phyloP scores from a whole-genome alignment of 2,329 filamentous ascomycete genomes.

The Chaetomium sp. region DNA sequence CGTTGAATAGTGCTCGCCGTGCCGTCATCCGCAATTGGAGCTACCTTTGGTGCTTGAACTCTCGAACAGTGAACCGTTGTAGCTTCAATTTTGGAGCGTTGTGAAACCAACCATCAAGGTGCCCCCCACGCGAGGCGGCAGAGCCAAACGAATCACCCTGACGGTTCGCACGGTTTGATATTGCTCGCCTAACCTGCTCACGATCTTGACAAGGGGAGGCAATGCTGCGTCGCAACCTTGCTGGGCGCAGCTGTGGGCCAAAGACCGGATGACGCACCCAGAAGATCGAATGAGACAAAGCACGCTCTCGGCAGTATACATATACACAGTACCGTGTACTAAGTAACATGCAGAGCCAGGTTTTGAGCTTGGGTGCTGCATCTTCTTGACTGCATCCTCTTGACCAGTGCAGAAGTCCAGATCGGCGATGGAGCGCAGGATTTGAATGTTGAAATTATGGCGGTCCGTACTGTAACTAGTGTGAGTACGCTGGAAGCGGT shows the following conservation, averaged over 20 bases:
- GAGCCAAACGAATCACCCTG: slow-evolving; percentile 20
- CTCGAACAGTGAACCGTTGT: background rate
- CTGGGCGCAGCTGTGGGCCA: slow-evolving; percentile 11
- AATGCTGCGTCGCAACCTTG: slow-evolving; percentile 18
- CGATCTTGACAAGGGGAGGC: slow-evolving; percentile 10
- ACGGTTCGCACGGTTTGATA: slow-evolving; percentile 27
- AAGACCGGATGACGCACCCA: slow-evolving; percentile 17
- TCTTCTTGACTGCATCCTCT: background rate
- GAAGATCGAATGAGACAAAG: slow-evolving; percentile 1
- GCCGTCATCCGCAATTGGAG: background rate
- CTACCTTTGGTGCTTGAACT: background rate
- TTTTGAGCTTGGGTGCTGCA: background rate
- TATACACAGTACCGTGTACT: no score
- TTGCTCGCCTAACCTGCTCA: slow-evolving; percentile 16
- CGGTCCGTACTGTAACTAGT: no score
- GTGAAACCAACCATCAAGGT: slow-evolving; percentile 4
- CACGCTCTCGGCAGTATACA: background rate
- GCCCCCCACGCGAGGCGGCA: slow-evolving; percentile 27
- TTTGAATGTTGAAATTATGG: background rate
- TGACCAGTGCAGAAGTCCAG: background rate
- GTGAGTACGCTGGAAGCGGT: background rate
- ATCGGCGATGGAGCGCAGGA: background rate
- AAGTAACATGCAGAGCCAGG: background rate
- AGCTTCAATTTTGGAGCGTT: background rate
- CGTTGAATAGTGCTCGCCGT: no score